Base-by-base conservation (phyloP, 148 eudicot genomes). In the Linanthus parryae region DNA sequence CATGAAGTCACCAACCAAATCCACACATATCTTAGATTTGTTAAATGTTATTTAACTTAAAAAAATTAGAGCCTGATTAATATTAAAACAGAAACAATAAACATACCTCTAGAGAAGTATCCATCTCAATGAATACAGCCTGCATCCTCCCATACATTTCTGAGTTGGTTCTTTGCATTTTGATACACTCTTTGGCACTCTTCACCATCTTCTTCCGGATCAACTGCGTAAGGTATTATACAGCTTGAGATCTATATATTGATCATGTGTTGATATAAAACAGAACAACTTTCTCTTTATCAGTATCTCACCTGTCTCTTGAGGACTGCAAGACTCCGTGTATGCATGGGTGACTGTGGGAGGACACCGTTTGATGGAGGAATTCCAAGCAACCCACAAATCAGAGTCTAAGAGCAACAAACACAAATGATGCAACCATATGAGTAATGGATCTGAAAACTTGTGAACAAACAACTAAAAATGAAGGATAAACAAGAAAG, bases 311-410 rank as follows among this genome's bases (percentile, higher is more conserved):
- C 96, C 96, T 84, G 96, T 62, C 72, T 81, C 66, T 66, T 81
- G 21, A 88, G 79, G 50, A 78, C 80, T 7, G 96, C 88, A 64
- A 88, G 88, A 64, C 88, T 88, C 70, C 78, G 76, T 0, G 96
- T 88, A 58, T 88, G 96, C 94, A 88, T 88, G 10, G 96, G 96
- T 47, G 92, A 80, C 57, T 88, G 96, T 20, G 96, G 96, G 36
- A 88, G 77, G 35, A 88, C 92, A 23, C 96, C 96, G 48, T 88
- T 88, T 16, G 81, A 75, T 18, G 96, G 96, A 57, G 96, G 96
- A 5, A 88, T 75, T 43, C 96, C 96, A 54, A 88, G 74, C 68
- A 81, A 81, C 24, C 96, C 96, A 66, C 92, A 83, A 26, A 88
- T 35, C 62, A 83, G 68, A 33, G 92, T 88, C 96, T 83, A 56